phyloP scores from a whole-genome alignment of 176 grass and related monocot species.

The Musa schizocarpa region DNA sequence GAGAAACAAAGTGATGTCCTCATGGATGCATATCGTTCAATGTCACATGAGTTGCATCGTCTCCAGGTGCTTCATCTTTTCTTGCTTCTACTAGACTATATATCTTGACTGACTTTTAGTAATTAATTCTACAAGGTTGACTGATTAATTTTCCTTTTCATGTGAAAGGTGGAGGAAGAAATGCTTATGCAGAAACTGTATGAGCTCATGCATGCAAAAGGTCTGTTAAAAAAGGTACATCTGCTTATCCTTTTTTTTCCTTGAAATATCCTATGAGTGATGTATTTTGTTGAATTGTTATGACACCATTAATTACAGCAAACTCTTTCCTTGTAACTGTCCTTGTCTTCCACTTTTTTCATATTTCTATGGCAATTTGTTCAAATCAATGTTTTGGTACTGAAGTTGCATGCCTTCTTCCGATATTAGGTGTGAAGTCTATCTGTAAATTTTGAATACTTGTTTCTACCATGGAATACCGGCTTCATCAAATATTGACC shows the following conservation, averaged over 20 bases:
- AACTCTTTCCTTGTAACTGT: background rate
- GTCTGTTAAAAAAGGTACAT: slow-evolving; percentile 66
- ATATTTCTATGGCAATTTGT: background rate
- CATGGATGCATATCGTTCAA: slow-evolving; percentile 50
- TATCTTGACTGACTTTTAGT: too few relatives aligned
- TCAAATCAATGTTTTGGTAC: background rate
- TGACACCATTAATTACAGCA: background rate
- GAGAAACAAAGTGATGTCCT: slow-evolving; percentile 72
- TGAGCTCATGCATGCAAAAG: slow-evolving; percentile 48
- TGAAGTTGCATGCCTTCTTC: background rate
- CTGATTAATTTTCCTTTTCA: background rate
- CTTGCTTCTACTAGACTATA: too few relatives aligned
- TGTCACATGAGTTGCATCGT: slow-evolving; percentile 67
- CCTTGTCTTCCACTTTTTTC: background rate
- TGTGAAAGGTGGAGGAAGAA: slow-evolving; percentile 75
- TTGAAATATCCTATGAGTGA: background rate
- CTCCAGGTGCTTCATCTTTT: slow-evolving; percentile 36
- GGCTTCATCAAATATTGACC: too few relatives aligned
- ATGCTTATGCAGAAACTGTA: slow-evolving; percentile 77
- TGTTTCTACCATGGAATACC: background rate
- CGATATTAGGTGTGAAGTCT: background rate
- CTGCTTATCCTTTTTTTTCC: background rate
- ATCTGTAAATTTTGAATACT: background rate
- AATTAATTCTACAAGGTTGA: background rate
- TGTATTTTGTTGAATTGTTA: background rate